Evolutionary conservation across 164 flowering plant species (phyloP).

Genomic region (Chloranthus sessilifolius): DNA sequence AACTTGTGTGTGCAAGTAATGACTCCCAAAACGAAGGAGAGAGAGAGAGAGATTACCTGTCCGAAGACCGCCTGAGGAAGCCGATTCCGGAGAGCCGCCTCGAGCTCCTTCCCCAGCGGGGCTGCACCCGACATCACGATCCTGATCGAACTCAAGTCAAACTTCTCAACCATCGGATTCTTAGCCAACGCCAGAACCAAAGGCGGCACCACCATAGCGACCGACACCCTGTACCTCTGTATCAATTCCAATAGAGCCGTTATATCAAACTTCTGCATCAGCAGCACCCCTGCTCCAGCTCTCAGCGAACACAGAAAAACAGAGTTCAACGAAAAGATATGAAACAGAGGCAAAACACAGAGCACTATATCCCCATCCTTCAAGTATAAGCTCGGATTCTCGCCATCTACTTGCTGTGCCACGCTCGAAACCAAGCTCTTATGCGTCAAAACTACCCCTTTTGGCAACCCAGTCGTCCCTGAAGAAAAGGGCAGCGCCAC

Average conservation of each 20-base stretch:
- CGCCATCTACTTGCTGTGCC: slow-evolving; percentile 87
- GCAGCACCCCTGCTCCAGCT: slow-evolving; percentile 47
- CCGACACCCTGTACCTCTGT: slow-evolving; percentile 45
- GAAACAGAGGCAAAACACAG: slow-evolving; percentile 83
- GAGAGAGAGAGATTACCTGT: slow-evolving; percentile 35
- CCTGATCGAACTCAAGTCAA: slow-evolving; percentile 56
- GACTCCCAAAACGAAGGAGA: background rate
- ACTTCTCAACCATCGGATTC: slow-evolving; percentile 44
- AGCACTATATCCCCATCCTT: slow-evolving; percentile 49
- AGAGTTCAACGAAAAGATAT: slow-evolving; percentile 59
- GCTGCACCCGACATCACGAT: slow-evolving; percentile 71
- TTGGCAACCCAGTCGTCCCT: slow-evolving; percentile 81
- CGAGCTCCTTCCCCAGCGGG: slow-evolving; percentile 73
- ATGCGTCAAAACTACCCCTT: slow-evolving; percentile 79
- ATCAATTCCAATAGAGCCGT: slow-evolving; percentile 43
- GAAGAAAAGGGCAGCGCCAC: slow-evolving; percentile 84
- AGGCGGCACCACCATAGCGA: slow-evolving; percentile 73
- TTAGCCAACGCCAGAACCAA: slow-evolving; percentile 70
- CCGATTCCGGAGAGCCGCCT: slow-evolving; percentile 39
- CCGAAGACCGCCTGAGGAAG: slow-evolving; percentile 61
- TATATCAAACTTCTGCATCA: slow-evolving; percentile 81
- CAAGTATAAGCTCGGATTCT: slow-evolving; percentile 61
- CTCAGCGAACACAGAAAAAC: slow-evolving; percentile 56
- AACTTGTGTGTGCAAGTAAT: no score
- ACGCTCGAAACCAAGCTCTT: slow-evolving; percentile 59